Evolutionary conservation across 768 basidiomycete species (phyloP).

Genomic region (Hericium rajendrae): DNA sequence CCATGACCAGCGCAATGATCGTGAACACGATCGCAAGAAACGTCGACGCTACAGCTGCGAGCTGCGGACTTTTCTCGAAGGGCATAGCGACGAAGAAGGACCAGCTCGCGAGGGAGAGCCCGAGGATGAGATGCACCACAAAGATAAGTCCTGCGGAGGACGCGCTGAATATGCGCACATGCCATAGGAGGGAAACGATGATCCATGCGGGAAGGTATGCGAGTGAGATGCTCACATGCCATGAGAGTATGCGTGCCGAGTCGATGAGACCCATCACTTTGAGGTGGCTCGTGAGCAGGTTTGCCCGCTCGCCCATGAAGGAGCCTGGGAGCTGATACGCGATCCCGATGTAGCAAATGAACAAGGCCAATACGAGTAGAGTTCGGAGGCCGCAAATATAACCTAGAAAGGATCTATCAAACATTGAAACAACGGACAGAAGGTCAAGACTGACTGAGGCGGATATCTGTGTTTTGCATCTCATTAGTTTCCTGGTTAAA

Average conservation of each 20-base stretch:
- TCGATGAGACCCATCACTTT: conserved; percentile 74
- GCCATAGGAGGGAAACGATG: conserved; percentile 55
- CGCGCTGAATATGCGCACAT: conserved; percentile 51
- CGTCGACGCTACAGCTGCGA: conserved; percentile 58
- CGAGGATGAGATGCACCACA: conserved; percentile 55
- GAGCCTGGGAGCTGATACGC: conserved; percentile 72
- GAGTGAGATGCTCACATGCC: conserved; percentile 59
- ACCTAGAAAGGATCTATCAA: conserved; percentile 25
- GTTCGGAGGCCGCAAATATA: conserved; percentile 53
- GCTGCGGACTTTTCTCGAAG: conserved; percentile 64
- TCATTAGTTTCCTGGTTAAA: conserved; percentile 60
- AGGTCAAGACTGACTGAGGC: conserved; percentile 38
- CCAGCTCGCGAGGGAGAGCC: conserved; percentile 60
- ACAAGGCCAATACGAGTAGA: conserved; percentile 60
- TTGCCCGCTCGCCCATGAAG: conserved; percentile 56
- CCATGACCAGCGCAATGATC: conserved; percentile 52
- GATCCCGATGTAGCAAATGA: conserved; percentile 63
- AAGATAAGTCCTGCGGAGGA: conserved; percentile 54
- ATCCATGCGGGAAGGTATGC: conserved; percentile 75
- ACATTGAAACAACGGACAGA: background rate
- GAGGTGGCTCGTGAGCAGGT: conserved; percentile 58
- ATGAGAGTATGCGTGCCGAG: conserved; percentile 56
- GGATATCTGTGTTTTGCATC: conserved; percentile 43
- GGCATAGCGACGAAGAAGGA: conserved; percentile 62
- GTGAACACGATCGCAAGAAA: conserved; percentile 59